Base-by-base conservation (phyloP, 176 grass and related monocot genomes). In the Oryza australiensis region DNA sequence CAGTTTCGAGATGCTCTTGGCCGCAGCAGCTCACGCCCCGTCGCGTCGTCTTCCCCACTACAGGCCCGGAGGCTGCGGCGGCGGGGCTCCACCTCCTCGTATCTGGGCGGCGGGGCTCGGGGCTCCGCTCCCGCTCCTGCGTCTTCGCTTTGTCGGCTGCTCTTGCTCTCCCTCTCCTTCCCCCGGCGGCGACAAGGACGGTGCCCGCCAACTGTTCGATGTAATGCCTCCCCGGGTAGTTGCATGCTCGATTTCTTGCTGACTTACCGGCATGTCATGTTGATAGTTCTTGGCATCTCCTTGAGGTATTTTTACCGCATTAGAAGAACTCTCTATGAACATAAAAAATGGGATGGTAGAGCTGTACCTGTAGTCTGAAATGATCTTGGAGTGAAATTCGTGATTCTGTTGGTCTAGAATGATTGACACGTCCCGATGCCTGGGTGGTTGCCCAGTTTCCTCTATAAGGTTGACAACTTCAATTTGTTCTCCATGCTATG, bases 161-260 rank as follows among this genome's bases (percentile, higher is more conserved):
- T 20, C 51, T 9, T 79, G 83, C 74, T 86, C 83, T 29, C 84
- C 85, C 12, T 38, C 78, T 24, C 77, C 79, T 5, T 55, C 51
- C 18, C 51, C 18, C 51, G 51, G 51, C 16, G 33, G 41, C 40
- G 53, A 76, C 32, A 42, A 81, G 49, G 69, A 49, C 48, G 13
- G 28, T 62, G 66, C 34, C 40, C 48, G 26, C 43, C 48, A 74
- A 9, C 51, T 64, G 80, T 79, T 86, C 72, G 83, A 94, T 64
- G 92, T 91, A 94, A 91, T 35, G 76, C 15, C 62, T 5, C 13
- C 53, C 16, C 2, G 34, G 5, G 27, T 27, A 45, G 7, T 68
- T 57, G 28, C 60, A 0, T 16, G 5, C 68, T 69, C 46, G 9
- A 62, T 7, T 64, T 43, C n/a, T 26, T 78, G 11, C 65, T 38